Evolutionary conservation across 83 land plant genomes (phyloP).

Genomic region (Picea mariana): DNA sequence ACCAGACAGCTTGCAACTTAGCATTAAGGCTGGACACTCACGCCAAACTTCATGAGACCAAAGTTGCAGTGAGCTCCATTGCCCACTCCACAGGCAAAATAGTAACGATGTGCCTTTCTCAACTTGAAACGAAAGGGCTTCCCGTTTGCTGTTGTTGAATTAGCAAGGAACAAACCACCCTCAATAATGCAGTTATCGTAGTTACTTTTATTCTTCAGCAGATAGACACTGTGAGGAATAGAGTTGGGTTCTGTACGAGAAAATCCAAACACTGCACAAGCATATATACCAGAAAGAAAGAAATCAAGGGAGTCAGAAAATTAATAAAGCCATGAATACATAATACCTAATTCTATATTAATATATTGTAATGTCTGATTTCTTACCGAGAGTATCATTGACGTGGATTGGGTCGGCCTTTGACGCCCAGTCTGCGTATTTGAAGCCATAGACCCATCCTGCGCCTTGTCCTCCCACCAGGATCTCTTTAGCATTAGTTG

Average conservation of each 20-base stretch:
- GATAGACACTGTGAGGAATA: conserved; percentile 25
- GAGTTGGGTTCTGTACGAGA: conserved; percentile 14
- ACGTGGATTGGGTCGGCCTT: conserved; percentile 20
- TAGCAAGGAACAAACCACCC: conserved; percentile 19
- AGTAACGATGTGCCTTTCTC: conserved; percentile 15
- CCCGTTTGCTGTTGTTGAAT: conserved; percentile 18
- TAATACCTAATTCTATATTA: too few species aligned
- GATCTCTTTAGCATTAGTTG: neutral
- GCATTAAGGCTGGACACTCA: neutral
- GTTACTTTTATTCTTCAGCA: conserved; percentile 18
- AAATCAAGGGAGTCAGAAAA: too few species aligned
- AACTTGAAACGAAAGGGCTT: conserved; percentile 21
- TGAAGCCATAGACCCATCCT: conserved; percentile 31
- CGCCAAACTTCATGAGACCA: conserved; percentile 29
- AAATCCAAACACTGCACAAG: conserved; percentile 34
- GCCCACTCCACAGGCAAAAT: conserved; percentile 16
- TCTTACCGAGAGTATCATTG: conserved; percentile 24
- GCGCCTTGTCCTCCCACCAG: conserved; percentile 21
- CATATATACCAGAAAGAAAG: neutral
- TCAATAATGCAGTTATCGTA: conserved; percentile 21
- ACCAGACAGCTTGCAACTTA: too few species aligned
- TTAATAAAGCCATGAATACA: too few species aligned
- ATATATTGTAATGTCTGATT: too few species aligned
- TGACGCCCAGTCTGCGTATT: conserved; percentile 34
- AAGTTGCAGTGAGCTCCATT: conserved; percentile 21